Conservation (phyloP, 1,139 yeast species). For the Geotrichum carabidarum region DNA sequence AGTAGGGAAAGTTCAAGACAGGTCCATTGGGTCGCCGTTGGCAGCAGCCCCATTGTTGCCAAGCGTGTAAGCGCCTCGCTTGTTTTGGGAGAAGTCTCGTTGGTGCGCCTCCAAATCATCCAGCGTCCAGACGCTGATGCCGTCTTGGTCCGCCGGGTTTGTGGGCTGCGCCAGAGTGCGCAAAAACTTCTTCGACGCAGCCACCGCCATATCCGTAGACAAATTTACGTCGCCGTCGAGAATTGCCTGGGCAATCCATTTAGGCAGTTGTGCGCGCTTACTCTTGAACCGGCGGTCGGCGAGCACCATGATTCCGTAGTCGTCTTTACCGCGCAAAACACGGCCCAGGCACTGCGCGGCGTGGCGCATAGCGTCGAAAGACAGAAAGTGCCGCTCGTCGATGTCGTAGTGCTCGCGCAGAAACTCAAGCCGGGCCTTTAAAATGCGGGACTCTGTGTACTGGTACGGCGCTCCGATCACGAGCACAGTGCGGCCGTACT, state of each 20-base stretch:
- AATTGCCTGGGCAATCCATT: slow-evolving; percentile 93
- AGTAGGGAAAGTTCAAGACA: not conserved
- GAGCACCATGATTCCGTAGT: slow-evolving; percentile 95
- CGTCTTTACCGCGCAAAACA: slow-evolving; percentile 94
- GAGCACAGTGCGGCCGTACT: slow-evolving; percentile 92
- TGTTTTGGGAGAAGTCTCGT: slow-evolving; percentile 21
- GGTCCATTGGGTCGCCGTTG: slow-evolving; percentile 6
- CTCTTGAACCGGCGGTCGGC: slow-evolving; percentile 91
- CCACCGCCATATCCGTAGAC: slow-evolving; percentile 96
- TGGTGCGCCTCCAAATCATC: slow-evolving; percentile 65
- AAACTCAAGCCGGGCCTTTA: slow-evolving; percentile 91
- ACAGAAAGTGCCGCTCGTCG: slow-evolving; percentile 85
- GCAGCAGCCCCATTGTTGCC: not conserved
- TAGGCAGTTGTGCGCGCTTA: slow-evolving; percentile 83
- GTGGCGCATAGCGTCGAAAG: slow-evolving; percentile 99
- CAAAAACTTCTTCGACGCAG: slow-evolving; percentile 86
- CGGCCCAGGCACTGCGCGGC: slow-evolving; percentile 98
- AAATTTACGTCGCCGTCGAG: slow-evolving; percentile 86
- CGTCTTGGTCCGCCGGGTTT: slow-evolving; percentile 86
- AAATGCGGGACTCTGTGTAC: slow-evolving; percentile 91
- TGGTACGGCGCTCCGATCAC: slow-evolving; percentile 99
- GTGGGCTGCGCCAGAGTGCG: slow-evolving; percentile 93
- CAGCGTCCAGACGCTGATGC: slow-evolving; percentile 87
- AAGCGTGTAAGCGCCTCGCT: slow-evolving; percentile 10
- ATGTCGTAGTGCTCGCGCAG: slow-evolving; percentile 88